Base-by-base conservation (phyloP, 805 yeast genomes). In the Yueomyces sinensis region DNA sequence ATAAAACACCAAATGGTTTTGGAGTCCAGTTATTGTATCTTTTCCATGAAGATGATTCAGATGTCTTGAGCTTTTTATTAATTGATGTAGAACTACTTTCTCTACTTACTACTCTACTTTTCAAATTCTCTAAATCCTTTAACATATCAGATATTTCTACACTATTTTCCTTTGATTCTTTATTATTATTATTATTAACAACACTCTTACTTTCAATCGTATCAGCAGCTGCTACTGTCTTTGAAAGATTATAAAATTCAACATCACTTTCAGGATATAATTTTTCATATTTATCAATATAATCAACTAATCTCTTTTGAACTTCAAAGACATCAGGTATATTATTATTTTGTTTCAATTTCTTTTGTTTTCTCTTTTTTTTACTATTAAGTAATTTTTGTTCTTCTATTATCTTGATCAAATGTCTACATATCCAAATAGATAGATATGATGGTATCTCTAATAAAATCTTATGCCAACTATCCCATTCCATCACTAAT, bases 1-100 rank as follows among this genome's bases (percentile, higher is more conserved):
- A 60, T 36, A 58, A 20, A 19, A 51, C 45, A 4, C 82, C 82
- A 53, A 74, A 73, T 1, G 81, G 77, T 36, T 54, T 63, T 0
- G 77, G 71, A 17, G 48, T 47, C 79, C 80, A 75, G 25, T 60
- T 42, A 0, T 14, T 17, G 13, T 27, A 22, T 4, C 17, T 16
- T 24, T 32, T 29, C 43, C 47, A 41, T 3, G 30, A 16, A 20
- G 11, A 7, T 7, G 11, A 7, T 20, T 20, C 24, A 7, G 24
- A 13, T 32, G 35, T 9, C 29, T 27, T 27, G 16, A 13, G 16
- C 6, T 9, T 22, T 4, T 1, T 16, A 32, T 15, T 13, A n/a
- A n/a, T n/a, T n/a, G n/a, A n/a, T n/a, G n/a, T n/a, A n/a, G n/a
- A n/a, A n/a, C n/a, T 31, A 28, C 22, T 32, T 29, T 18, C 34